Evolutionary conservation across 768 basidiomycete genomes (phyloP), one percentile per base, ranked within the genome.

Genomic region (Naganishia antarctica): DNA sequence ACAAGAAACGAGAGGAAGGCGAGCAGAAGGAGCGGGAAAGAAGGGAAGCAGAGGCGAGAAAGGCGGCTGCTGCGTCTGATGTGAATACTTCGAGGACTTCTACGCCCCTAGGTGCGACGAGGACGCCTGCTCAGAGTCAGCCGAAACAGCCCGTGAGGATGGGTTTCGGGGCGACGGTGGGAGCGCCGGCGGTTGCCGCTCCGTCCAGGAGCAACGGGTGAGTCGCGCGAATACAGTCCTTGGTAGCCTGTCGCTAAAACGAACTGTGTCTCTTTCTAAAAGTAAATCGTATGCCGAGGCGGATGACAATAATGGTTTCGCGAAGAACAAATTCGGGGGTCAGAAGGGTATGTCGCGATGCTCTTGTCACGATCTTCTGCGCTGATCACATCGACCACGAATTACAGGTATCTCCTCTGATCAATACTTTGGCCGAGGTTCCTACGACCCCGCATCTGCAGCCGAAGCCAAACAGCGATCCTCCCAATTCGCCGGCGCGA

Each of bases 351-450:
- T 57, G 78, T 62, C 40, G 9, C 48, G 21, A 23, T 18, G 11
- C n/a, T 44, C 43, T 44, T 21, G n/a, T n/a, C n/a, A n/a, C n/a
- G n/a, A n/a, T n/a, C n/a, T n/a, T n/a, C n/a, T n/a, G n/a, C n/a
- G n/a, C n/a, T n/a, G n/a, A n/a, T n/a, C n/a, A n/a, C n/a, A n/a
- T n/a, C n/a, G n/a, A n/a, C 7, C 44, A 41, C 16, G 16, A 3
- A 29, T 18, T 40, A 1, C 66, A 79, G 91, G 84, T 60, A 99
- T 99, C 76, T 97, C 93, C 5, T 94, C 91, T 3, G 96, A 98
- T 73, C 91, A 92, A 89, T 97, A 87, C 81, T 98, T 98, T 75
- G 91, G 87, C 25, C 84, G 94, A 44, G 88, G 88, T 51, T 77
- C 85, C 23, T 97, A 96, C 79, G 93, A 98, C 73, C 84, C 90